Percentiles rank a stretch among this genome's conserved stretches.
These are phyloP conservation scores for Aquanectria penicillioides DNA, from an alignment of 2,329 filamentous ascomycete species.

Conservation along the genomic window DNA sequence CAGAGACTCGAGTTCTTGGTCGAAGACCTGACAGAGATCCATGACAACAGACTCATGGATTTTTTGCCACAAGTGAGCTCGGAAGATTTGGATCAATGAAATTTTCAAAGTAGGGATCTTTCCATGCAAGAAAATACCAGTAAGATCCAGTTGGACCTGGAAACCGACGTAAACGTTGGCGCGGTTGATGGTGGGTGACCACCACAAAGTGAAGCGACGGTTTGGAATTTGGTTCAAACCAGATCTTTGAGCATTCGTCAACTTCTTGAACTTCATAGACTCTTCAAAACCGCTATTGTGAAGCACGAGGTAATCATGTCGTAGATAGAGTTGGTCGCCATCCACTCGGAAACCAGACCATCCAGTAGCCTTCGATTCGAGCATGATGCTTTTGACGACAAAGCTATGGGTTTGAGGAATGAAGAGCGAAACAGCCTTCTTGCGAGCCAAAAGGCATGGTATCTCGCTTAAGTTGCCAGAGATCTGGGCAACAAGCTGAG, in stretches of 20 bases:
- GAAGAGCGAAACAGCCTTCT: too few species aligned
- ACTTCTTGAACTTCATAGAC: slow-evolving; percentile 97
- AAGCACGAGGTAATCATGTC: slow-evolving; percentile 58
- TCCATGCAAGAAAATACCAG: slow-evolving; percentile 98
- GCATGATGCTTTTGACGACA: slow-evolving; percentile 51
- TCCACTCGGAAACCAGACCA: slow-evolving; percentile 64
- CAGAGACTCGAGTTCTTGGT: slow-evolving; percentile 94
- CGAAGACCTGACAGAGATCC: slow-evolving; percentile 98
- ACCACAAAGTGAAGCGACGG: slow-evolving; percentile 98
- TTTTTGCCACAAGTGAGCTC: slow-evolving; percentile 99
- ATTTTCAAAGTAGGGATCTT: slow-evolving; percentile 99
- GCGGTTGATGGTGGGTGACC: slow-evolving; percentile 92
- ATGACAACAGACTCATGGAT: slow-evolving; percentile 99
- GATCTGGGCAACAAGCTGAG: too few species aligned
- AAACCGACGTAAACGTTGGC: slow-evolving; percentile 99
- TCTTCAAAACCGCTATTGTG: slow-evolving; percentile 66
- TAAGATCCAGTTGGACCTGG: slow-evolving; percentile 97
- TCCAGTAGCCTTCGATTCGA: slow-evolving; percentile 54
- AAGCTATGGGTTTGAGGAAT: slow-evolving; percentile 48
- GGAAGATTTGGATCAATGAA: slow-evolving; percentile 98
- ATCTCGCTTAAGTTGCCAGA: too few species aligned
- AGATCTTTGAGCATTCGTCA: slow-evolving; percentile 95
- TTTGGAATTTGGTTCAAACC: slow-evolving; percentile 99
- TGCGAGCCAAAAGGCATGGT: too few species aligned
- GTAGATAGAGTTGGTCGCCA: slow-evolving; percentile 60